Base-by-base conservation (phyloP, 176 grass and related monocot species). In the Rhipidocladum racemiflorum region DNA sequence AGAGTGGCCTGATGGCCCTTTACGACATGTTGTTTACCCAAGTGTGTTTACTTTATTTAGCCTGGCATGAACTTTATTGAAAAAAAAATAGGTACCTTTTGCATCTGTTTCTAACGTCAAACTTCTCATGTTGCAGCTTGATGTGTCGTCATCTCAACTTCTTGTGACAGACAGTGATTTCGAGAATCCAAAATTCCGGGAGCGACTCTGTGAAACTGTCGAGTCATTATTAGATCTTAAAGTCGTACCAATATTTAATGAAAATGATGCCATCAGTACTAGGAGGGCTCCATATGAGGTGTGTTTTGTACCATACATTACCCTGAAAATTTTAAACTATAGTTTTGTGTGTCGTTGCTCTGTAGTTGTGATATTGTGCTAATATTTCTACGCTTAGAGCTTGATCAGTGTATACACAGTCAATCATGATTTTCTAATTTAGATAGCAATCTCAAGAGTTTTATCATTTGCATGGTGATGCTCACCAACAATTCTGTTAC, bases 201-300 rank as follows among this genome's bases (percentile, higher is more conserved):
- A 89, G 45, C 87, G 85, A 50, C 90, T 99, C 6, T 40, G 72
- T 60, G 81, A 91, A 61, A 99, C 96, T 60, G 96, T 99, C 6
- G 90, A 90, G 51, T 82, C 92, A 71, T 40, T 99, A 60, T 68
- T 99, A 79, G 81, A 81, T 75, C 84, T 90, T 75, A 91, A 64
- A 90, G 96, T 99, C 80, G 77, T 99, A 84, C 96, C 96, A 14
- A 79, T 99, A 72, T 99, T 99, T 79, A 99, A 99, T 62, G 96
- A 99, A 75, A 99, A 99, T 90, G 96, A 99, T 85, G 90, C 96
- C 15, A 85, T 99, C 78, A 99, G 96, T 75, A 99, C 96, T 30
- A 88, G 96, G 51, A 99, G 84, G 75, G 96, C 96, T 91, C 96
- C 96, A 80, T 99, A 99, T 74, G 96, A 99, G 92, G 96, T 98